Conservation (phyloP, 2,329 filamentous ascomycete species). For the Drechmeria coniospora region DNA sequence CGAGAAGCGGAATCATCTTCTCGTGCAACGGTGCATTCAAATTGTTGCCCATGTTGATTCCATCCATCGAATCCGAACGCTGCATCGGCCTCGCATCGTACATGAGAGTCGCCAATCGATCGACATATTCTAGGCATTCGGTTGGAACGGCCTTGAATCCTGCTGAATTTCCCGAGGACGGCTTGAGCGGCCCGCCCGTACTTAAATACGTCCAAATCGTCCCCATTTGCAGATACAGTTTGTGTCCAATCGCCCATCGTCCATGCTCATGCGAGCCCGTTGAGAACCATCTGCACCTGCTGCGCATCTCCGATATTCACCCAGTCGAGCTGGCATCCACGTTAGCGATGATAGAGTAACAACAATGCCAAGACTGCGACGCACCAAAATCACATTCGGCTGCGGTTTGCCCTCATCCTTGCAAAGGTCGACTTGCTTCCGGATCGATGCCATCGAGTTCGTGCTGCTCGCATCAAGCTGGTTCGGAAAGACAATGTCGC, state of each 20-base stretch:
- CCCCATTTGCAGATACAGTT: too few species aligned
- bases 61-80: too few species aligned
- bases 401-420: slow-evolving; percentile 9
- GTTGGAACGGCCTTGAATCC: too few species aligned
- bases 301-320: slow-evolving; percentile 24
- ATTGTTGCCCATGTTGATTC: too few species aligned
- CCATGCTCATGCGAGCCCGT: slow-evolving; percentile 14
- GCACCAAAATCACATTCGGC: slow-evolving; percentile 21
- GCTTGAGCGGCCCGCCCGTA: too few species aligned
- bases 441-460: slow-evolving; percentile 19
- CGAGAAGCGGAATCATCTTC: too few species aligned
- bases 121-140: too few species aligned
- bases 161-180: too few species aligned
- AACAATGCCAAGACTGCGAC: slow-evolving; percentile 7
- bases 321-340: slow-evolving; percentile 22
- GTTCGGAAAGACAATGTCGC: slow-evolving; percentile 19
- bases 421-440: slow-evolving; percentile 14
- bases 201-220: too few species aligned
- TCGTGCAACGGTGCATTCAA: too few species aligned
- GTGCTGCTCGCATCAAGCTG: slow-evolving; percentile 14
- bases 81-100: too few species aligned
- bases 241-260: not conserved
- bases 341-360: not conserved
- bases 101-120: too few species aligned
- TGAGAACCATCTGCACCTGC: slow-evolving; percentile 20